A percentile compares a stretch with the other conserved stretches of the same genome.
Conservation (phyloP, 164 flowering plant genomes). For the Cinnamomum micranthum region DNA sequence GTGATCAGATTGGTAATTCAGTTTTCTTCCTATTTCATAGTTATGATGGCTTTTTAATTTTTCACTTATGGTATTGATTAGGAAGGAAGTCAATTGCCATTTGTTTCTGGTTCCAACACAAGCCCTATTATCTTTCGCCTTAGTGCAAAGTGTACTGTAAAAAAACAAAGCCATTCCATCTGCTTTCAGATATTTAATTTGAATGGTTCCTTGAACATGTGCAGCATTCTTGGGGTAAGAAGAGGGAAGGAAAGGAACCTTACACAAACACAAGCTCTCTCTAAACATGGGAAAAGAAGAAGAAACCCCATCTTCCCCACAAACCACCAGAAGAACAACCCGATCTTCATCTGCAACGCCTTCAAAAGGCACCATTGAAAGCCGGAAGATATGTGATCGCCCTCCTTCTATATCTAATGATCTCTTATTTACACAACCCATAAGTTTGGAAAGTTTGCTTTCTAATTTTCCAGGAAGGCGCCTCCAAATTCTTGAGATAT, state of each 20-base stretch:
- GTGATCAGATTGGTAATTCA: background rate
- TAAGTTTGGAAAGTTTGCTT: constrained; percentile 46
- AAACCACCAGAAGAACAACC: constrained; percentile 51
- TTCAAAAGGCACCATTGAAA: constrained; percentile 19
- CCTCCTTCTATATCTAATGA: constrained; percentile 32
- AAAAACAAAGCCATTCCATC: background rate
- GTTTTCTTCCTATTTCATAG: background rate
- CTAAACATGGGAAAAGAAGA: constrained; percentile 48
- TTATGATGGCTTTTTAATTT: background rate
- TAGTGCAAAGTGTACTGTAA: background rate
- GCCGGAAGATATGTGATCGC: constrained; percentile 20
- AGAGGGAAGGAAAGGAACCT: background rate
- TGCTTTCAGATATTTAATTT: constrained; percentile 1
- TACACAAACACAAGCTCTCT: background rate
- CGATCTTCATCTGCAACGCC: constrained; percentile 38
- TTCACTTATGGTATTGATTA: background rate
- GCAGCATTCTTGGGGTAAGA: background rate
- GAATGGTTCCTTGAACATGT: background rate
- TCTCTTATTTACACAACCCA: constrained; percentile 37
- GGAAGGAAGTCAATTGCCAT: background rate
- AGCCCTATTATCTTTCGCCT: background rate
- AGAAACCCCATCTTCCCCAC: constrained; percentile 20
- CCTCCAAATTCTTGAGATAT: constrained; percentile 52
- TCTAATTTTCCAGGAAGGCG: constrained; percentile 66
- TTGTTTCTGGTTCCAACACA: background rate